Conservation (phyloP, 176 grass and related monocot genomes). For the Oryza officinalis region DNA sequence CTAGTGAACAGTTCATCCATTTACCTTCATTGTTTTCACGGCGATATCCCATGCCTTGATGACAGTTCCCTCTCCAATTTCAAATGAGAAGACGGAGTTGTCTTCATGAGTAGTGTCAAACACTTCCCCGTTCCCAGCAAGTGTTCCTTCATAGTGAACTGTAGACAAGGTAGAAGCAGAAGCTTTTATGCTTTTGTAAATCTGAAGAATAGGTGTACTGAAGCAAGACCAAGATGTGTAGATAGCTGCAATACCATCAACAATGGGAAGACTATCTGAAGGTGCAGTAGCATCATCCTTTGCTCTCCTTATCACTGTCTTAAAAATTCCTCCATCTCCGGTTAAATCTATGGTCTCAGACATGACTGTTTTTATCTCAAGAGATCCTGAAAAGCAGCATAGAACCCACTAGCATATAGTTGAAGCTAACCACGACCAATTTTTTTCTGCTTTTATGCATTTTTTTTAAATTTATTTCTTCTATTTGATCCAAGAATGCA, state of each 20-base stretch:
- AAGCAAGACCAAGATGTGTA: neutral
- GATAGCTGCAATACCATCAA: slow-evolving; percentile 55
- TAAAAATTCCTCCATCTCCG: slow-evolving; percentile 58
- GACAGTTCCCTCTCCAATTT: slow-evolving; percentile 54
- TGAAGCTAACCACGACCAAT: neutral
- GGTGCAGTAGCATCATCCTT: slow-evolving; percentile 58
- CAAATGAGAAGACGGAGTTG: slow-evolving; percentile 69
- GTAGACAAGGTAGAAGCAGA: neutral
- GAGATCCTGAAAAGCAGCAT: neutral
- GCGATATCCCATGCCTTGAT: slow-evolving; percentile 69
- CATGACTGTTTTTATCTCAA: slow-evolving; percentile 20
- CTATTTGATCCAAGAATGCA: neutral
- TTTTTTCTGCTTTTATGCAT: neutral
- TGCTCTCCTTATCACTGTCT: slow-evolving; percentile 54
- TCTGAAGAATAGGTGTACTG: neutral
- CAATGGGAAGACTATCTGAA: slow-evolving; percentile 61
- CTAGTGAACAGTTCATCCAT: neutral
- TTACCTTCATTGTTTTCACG: slow-evolving; percentile 70
- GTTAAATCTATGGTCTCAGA: slow-evolving; percentile 56
- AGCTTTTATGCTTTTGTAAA: neutral
- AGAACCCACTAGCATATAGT: slow-evolving; percentile 4
- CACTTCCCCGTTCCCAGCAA: slow-evolving; percentile 60
- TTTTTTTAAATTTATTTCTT: neutral
- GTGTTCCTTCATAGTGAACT: slow-evolving; percentile 78
- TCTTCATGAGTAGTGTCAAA: slow-evolving; percentile 77